Evolutionary conservation across 805 yeast genomes (phyloP), one percentile per base, ranked within the genome.

Genomic region (Candida manassasensis): DNA sequence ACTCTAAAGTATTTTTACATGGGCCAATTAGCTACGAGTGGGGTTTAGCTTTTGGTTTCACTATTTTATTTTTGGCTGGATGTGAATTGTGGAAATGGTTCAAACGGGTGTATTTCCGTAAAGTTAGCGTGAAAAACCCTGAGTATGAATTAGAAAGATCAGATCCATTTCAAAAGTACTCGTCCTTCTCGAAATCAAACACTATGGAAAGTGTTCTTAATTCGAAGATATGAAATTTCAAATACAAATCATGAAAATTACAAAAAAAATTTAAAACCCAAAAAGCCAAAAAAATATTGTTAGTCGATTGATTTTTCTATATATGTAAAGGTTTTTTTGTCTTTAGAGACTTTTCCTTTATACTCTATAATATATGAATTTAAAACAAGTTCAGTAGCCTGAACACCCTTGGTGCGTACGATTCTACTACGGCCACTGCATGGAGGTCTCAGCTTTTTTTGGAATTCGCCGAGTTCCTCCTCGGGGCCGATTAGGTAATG

Each of bases 1-100:
- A 86, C 57, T 62, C 69, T 29, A 71, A 73, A 42, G 95, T 86
- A 6, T 86, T 86, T 55, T 64, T 80, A 47, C 95, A 86, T 57
- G 65, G 57, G 19, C 76, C 79, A 6, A 84, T 85, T 43, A 73
- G 79, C 7, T 78, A 77, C 60, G 95, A 85, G 63, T 86, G 94
- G 94, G 90, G 84, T 11, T 58, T 84, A 41, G 73, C 86, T 1
- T 62, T 81, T 43, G 84, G 76, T 0, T 71, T 79, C 42, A 61
- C 81, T 3, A 38, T 75, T 4, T 61, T 71, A 24, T 86, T 80
- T 53, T 66, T 84, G 45, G 39, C 59, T 4, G 78, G 79, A 6
- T 71, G 76, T 42, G 96, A 86, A 57, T 36, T 63, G 6, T 84
- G 81, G 74, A 86, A 86, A 55, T 74, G 66, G 55, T 42, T 57